phyloP scores from a whole-genome alignment of 2,329 filamentous ascomycete genomes.

The Calonectria multiphialidica region DNA sequence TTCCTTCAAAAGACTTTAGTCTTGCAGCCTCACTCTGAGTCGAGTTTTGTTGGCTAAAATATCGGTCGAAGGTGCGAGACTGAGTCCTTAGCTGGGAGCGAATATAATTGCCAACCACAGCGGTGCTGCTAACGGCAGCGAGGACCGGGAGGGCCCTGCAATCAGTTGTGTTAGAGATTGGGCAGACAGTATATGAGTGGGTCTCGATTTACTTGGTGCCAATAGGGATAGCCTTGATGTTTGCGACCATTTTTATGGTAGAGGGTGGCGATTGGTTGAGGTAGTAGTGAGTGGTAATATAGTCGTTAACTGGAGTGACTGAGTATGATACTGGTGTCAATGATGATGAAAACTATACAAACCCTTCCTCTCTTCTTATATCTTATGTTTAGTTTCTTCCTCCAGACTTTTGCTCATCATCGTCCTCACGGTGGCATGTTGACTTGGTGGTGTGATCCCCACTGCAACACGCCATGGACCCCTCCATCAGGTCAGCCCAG shows the following conservation, averaged over 20 bases:
- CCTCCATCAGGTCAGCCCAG: no score
- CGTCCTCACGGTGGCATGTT: no score
- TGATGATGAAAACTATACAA: no score
- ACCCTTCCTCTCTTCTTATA: no score
- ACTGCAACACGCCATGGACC: no score
- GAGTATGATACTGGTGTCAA: no score
- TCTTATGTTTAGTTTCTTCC: no score
- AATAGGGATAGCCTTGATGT: background rate
- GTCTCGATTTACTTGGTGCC: background rate
- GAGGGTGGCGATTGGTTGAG: no score
- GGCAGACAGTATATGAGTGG: background rate
- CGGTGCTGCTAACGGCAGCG: constrained; percentile 3
- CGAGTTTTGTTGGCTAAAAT: constrained; percentile 53
- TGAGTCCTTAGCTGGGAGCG: constrained; percentile 47
- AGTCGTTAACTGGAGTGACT: no score
- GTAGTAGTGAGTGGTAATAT: no score
- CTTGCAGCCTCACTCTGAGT: constrained; percentile 51
- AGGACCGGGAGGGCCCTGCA: background rate
- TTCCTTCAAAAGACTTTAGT: constrained; percentile 47
- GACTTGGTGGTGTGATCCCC: no score
- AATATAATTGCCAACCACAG: constrained; percentile 48
- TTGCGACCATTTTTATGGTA: background rate
- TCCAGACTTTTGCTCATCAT: no score
- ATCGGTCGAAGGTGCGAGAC: constrained; percentile 52
- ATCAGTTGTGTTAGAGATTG: background rate